Evolutionary conservation across 306 rosid genomes (phyloP), one percentile per base, ranked within the genome.

Genomic region (Morella rubra): DNA sequence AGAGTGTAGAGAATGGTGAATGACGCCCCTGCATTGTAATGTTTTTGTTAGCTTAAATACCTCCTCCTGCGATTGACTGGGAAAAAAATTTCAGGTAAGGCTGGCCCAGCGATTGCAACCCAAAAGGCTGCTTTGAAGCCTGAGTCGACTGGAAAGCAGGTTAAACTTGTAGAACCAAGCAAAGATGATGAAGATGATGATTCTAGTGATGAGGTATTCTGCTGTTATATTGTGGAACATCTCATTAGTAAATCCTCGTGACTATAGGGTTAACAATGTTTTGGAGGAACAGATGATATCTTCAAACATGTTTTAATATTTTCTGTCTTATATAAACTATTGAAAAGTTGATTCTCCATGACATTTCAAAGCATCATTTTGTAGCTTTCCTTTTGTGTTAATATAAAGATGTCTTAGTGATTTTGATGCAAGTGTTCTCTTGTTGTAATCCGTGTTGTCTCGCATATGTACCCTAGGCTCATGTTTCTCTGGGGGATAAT

Each of bases 1-100:
- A 10, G 1, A n/a, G n/a, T 0, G 0, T 40, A 1, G 85, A 83
- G 40, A 94, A 94, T 88, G 98, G 98, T 92, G 72, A 5, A 6
- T 82, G 42, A 37, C 49, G 19, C 14, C 14, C 37, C 24, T 53
- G 47, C n/a, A 24, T 44, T 20, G 22, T 22, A 5, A 24, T 1
- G 51, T 80, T 0, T 3, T 19, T 11, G 10, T 73, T 73, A 5
- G 12, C 5, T 5, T 73, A 8, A 13, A 13, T 20, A 1, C 11
- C 1, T 44, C n/a, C n/a, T 69, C 8, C 49, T 7, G 24, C 55
- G 11, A n/a, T 46, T 52, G 71, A 76, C 55, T 69, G 40, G 49
- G 14, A 4, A n/a, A 2, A 13, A 4, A 59, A 11, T 45, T 54
- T 75, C 76, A 92, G 96, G 97, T 10, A 90, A 88, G 71, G 55